phyloP scores from a whole-genome alignment of 306 rosid genomes.

The Adenanthera pavonina region DNA sequence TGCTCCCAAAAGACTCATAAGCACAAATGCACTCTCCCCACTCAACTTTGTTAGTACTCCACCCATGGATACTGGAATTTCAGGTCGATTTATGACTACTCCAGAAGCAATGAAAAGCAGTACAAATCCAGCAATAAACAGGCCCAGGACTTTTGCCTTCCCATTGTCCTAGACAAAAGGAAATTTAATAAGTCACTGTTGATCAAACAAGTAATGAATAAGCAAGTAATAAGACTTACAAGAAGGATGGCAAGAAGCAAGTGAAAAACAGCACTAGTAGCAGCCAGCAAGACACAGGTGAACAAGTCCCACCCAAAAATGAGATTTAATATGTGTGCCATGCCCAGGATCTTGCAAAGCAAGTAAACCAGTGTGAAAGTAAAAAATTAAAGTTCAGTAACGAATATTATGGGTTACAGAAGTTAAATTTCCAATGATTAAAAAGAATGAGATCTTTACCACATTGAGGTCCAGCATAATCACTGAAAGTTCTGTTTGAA shows the following conservation, averaged over 20 bases:
- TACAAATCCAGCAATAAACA: conserved; percentile 65
- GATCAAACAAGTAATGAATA: conserved; percentile 15
- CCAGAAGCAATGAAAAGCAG: conserved; percentile 69
- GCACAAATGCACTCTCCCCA: conserved; percentile 88
- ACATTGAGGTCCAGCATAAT: conserved; percentile 84
- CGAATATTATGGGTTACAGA: conserved; percentile 19
- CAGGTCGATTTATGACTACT: conserved; percentile 68
- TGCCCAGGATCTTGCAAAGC: conserved; percentile 78
- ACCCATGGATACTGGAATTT: conserved; percentile 69
- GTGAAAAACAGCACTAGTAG: conserved; percentile 64
- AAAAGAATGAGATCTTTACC: conserved; percentile 57
- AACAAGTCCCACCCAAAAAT: conserved; percentile 94
- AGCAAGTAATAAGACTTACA: conserved; percentile 58
- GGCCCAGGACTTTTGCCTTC: conserved; percentile 62
- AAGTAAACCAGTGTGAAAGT: conserved; percentile 36
- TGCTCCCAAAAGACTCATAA: conserved; percentile 98
- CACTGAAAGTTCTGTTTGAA: conserved; percentile 86
- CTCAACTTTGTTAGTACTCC: conserved; percentile 66
- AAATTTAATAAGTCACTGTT: conserved; percentile 30
- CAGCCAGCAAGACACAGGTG: conserved; percentile 88
- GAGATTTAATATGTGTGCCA: conserved; percentile 89
- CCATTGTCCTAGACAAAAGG: conserved; percentile 63
- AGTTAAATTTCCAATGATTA: conserved; percentile 11
- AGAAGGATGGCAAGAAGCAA: conserved; percentile 69
- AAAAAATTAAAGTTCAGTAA: conserved; percentile 18